Evolutionary conservation across 768 basidiomycete species (phyloP).

Genomic region (Pholiota molesta): DNA sequence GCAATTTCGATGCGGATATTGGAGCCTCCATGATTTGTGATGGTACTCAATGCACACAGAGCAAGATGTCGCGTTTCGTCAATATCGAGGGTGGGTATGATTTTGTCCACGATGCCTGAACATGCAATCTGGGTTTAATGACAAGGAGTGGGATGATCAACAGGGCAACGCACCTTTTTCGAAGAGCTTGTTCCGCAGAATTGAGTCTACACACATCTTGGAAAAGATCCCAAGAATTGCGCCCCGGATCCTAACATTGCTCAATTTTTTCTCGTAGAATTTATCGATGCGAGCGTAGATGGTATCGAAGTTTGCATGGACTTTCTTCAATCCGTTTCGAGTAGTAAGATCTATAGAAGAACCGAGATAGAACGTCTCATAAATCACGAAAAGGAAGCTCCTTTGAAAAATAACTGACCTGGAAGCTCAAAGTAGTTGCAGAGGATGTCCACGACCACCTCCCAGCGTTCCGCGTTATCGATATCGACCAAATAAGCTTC

Average conservation of each 20-base stretch:
- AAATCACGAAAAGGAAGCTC: not conserved
- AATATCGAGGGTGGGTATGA: conserved; percentile 55
- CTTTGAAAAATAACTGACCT: conserved; percentile 33
- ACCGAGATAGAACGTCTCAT: not conserved
- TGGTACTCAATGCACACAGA: conserved; percentile 55
- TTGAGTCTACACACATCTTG: conserved; percentile 62
- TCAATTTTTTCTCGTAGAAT: conserved; percentile 43
- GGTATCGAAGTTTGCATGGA: conserved; percentile 58
- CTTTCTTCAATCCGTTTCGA: conserved; percentile 62
- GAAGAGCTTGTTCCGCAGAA: conserved; percentile 62
- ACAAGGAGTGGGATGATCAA: not conserved
- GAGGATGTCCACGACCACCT: conserved; percentile 45
- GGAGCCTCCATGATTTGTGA: conserved; percentile 64
- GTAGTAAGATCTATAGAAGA: conserved; percentile 52
- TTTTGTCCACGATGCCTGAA: conserved; percentile 57
- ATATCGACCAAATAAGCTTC: conserved; percentile 44
- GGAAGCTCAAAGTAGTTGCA: conserved; percentile 57
- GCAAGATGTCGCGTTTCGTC: conserved; percentile 54
- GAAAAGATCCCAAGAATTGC: conserved; percentile 65
- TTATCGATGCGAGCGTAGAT: conserved; percentile 53
- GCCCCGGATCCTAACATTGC: conserved; percentile 52
- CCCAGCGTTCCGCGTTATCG: conserved; percentile 53
- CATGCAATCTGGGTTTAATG: not conserved
- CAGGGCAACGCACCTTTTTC: conserved; percentile 45
- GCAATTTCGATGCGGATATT: conserved; percentile 55